These are phyloP conservation scores for Typha latifolia DNA, from an alignment of 176 grass and related monocot genomes.

Conservation along the genomic window DNA sequence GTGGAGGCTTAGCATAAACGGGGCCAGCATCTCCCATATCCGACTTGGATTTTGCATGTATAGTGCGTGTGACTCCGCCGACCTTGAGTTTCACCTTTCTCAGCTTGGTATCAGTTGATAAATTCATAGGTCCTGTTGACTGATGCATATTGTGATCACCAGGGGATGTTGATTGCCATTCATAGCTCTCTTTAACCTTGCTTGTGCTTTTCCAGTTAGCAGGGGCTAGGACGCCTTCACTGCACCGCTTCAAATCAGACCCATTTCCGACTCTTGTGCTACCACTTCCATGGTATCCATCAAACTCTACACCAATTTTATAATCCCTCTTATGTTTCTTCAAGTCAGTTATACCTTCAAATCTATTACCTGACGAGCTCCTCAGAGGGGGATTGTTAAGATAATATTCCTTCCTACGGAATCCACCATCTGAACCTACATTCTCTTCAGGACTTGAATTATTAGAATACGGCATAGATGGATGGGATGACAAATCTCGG, in stretches of 20 bases:
- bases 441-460: constrained; percentile 35
- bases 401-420: constrained; percentile 31
- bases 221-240: constrained; percentile 23
- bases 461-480: constrained; percentile 27
- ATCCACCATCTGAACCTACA: constrained; percentile 18
- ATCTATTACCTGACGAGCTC: constrained; percentile 5
- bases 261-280: too few relatives aligned
- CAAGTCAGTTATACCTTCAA: neutral
- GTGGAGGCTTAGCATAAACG: constrained; percentile 25
- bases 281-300: constrained; percentile 1
- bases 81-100: constrained; percentile 70
- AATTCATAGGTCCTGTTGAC: neutral
- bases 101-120: constrained; percentile 25
- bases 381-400: constrained; percentile 29
- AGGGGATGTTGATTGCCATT: constrained; percentile 17
- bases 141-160: constrained; percentile 6
- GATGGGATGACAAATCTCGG: constrained; percentile 16
- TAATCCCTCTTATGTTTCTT: too few relatives aligned
- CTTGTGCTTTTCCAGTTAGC: constrained; percentile 15
- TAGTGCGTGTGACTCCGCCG: constrained; percentile 31
- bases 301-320: neutral
- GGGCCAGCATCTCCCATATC: constrained; percentile 17
- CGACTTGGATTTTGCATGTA: constrained; percentile 25
- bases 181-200: constrained; percentile 30
- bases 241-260: constrained; percentile 16